Evolutionary conservation across 2,329 filamentous ascomycete genomes (phyloP), one percentile per base, ranked within the genome.

Genomic region (Botryotinia convoluta): DNA sequence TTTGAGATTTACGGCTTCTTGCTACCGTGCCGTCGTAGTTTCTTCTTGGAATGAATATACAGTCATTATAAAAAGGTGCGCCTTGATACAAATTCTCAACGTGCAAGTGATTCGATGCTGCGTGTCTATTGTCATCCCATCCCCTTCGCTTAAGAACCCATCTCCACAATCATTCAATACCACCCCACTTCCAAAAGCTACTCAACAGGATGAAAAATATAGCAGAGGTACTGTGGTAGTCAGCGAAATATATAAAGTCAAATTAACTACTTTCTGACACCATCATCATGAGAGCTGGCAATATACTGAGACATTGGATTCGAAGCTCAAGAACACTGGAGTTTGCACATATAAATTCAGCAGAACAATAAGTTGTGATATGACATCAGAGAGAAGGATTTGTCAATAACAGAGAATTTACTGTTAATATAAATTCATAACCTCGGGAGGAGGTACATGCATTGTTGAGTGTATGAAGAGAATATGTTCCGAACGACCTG

Each of bases 171-270:
- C 4, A 8, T 57, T 16, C 16, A 18, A 7, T 29, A 54, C 6
- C n/a, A 18, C 14, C 18, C 51, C 51, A 57, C n/a, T 57, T 32
- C 16, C 7, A 57, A 4, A 9, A 18, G 4, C 29, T 18, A 2
- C n/a, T 32, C n/a, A 18, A 29, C 3, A 0, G 1, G 0, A 18
- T 57, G 0, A 29, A 20, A 54, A 29, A 18, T 18, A 18, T 9
- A 57, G 14, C 16, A 9, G n/a, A 57, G 14, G 3, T 18, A 32
- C n/a, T 29, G n/a, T 8, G n/a, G 14, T 29, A 57, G 51, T 57
- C 51, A 57, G 14, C 6, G 14, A 57, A 4, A 9, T 57, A 18
- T 18, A 29, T 29, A 29, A 57, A 57, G 1, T 29, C n/a, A 29
- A 2, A 9, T 8, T 32, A 4, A 12, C 16, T 18, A 18, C 1